Evolutionary conservation across 495 filamentous ascomycete genomes (phyloP).

Genomic region (Tuber microsphaerosporum): DNA sequence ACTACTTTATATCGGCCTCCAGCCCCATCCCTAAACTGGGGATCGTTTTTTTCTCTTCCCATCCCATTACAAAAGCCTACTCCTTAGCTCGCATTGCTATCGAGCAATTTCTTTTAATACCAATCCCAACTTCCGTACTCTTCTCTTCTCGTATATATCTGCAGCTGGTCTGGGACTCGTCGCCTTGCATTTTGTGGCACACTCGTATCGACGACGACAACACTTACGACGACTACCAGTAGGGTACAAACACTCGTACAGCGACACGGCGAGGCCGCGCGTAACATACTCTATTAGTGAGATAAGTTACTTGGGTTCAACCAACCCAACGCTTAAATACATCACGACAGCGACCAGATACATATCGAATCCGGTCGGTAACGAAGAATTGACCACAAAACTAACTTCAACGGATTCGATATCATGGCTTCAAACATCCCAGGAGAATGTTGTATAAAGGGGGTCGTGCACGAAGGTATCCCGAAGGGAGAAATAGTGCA

Average conservation of each 20-base stretch:
- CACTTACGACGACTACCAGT: neutral
- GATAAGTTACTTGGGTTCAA: neutral
- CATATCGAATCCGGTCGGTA: neutral
- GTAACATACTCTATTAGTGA: neutral
- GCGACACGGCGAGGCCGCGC: neutral
- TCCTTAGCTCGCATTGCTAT: neutral
- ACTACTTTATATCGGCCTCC: neutral
- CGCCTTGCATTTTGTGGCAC: neutral
- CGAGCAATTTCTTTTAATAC: neutral
- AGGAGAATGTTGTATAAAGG: conserved; percentile 46
- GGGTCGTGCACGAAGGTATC: conserved; percentile 46
- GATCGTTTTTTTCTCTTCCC: neutral
- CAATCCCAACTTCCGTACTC: neutral
- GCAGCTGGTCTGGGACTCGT: neutral
- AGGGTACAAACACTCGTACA: neutral
- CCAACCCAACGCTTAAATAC: neutral
- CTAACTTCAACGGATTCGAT: neutral
- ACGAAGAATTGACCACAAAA: neutral
- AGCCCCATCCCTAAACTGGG: neutral
- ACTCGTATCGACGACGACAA: neutral
- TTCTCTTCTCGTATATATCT: neutral
- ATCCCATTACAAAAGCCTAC: neutral
- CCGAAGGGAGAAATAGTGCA: conserved; percentile 45
- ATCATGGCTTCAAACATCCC: conserved; percentile 47
- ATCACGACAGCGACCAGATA: neutral